phyloP scores from a whole-genome alignment of 306 rosid genomes.

The Cucurbita moschata region DNA sequence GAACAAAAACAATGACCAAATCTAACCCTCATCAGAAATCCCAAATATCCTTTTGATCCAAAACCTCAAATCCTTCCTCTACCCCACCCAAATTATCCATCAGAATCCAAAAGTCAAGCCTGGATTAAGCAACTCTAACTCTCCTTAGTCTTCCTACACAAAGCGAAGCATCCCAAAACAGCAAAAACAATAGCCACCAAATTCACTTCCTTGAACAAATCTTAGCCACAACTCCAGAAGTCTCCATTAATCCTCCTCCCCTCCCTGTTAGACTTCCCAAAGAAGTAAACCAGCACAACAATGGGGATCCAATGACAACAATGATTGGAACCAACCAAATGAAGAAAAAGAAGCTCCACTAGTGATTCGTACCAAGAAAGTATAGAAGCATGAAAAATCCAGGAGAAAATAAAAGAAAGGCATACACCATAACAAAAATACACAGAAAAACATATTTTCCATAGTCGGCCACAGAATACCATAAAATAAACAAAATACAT shows the following conservation, averaged over 20 bases:
- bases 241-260: conserved; percentile 64
- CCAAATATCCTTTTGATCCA: neutral
- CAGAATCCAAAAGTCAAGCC: neutral
- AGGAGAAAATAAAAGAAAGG: neutral
- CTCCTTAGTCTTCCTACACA: conserved; percentile 39
- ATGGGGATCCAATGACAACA: conserved; percentile 63
- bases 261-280: conserved; percentile 56
- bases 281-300: conserved; percentile 70
- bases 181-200: conserved; percentile 77
- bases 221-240: conserved; percentile 40
- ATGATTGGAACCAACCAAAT: conserved; percentile 58
- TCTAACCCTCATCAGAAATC: neutral
- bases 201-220: conserved; percentile 78
- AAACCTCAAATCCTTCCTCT: neutral
- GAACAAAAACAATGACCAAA: too few relatives aligned
- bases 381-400: conserved; percentile 3
- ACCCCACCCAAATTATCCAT: neutral
- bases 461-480: neutral
- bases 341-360: conserved; percentile 4
- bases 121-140: neutral
- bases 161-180: conserved; percentile 58
- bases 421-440: conserved; percentile 3
- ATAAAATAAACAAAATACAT: too few relatives aligned
- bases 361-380: neutral
- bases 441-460: neutral